Percentiles rank a stretch among this genome's conserved stretches.
Conservation (phyloP, 805 yeast species). For the Suhomyces sp. region DNA sequence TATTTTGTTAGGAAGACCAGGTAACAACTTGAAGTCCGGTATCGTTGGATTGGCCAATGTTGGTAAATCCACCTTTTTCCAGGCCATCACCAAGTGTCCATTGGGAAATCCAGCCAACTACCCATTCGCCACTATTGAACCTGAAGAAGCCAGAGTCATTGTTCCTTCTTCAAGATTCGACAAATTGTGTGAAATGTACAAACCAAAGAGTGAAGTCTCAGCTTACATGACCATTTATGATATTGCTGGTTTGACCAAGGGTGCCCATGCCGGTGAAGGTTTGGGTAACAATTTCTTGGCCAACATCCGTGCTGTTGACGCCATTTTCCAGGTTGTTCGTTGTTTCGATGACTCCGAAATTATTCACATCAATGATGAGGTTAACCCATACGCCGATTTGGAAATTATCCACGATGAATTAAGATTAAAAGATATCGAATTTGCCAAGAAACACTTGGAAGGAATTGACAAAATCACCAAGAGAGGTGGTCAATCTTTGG, state of each 20-base stretch:
- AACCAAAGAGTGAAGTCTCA: constrained; percentile 83
- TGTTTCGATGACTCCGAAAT: constrained; percentile 98
- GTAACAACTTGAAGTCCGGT: constrained; percentile 53
- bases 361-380: constrained; percentile 90
- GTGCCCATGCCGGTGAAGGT: constrained; percentile 96
- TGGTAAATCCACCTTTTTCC: constrained; percentile 97
- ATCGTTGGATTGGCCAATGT: constrained; percentile 95
- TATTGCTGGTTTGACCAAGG: constrained; percentile 97
- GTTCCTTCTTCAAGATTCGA: constrained; percentile 92
- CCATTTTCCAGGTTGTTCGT: constrained; percentile 95
- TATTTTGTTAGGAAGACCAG: constrained; percentile 78
- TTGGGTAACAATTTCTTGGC: constrained; percentile 96
- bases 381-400: constrained; percentile 91
- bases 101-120: constrained; percentile 96
- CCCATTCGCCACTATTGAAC: constrained; percentile 97
- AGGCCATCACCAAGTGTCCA: constrained; percentile 89
- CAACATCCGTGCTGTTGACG: constrained; percentile 96
- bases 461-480: constrained; percentile 73
- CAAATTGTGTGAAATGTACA: constrained; percentile 66
- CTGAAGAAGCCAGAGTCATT: constrained; percentile 94
- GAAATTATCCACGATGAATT: constrained; percentile 89
- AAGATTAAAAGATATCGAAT: constrained; percentile 95
- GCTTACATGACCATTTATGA: constrained; percentile 92
- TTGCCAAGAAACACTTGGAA: constrained; percentile 77
- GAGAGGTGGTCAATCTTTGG: constrained; percentile 87